Base-by-base conservation (phyloP, 1,284 basidiomycete genomes). In the Porogramme epimiltina region DNA sequence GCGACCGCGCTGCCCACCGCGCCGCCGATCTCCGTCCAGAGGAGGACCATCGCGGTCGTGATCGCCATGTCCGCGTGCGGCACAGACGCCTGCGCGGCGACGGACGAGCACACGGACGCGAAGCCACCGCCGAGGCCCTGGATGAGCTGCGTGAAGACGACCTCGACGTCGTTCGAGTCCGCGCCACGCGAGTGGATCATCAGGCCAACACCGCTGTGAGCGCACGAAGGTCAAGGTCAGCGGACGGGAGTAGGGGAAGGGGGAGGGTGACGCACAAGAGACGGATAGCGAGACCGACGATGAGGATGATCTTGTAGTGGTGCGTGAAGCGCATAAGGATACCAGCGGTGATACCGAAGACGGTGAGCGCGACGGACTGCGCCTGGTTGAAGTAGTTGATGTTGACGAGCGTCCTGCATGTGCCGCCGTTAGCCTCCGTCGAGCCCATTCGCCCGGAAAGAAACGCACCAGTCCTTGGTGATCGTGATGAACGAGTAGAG, bases 41-140 rank as follows among this genome's bases (percentile, higher is more conserved):
- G 78, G 28, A 94, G 74, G 15, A 93, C 83, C 56, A 93, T 76
- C 0, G 93, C 92, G 4, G 89, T 94, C 47, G 88, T 87, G 59
- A 87, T 85, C 0, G 90, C 92, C 19, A 94, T 84, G 60, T 94
- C 90, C 24, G 73, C 68, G 64, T 91, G 91, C 0, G 84, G 74
- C 2, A 93, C 91, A 10, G 83, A 76, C 3, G 89, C 90, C 68
- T 95, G 93, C 0, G 90, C 85, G 34, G 82, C 85, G 50, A 93
- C 87, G 67, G 89, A 88, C 4, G 81, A 75, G 8, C 85, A 73
- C 42, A 86, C 76, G 1, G 86, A 79, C 1, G 90, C 85, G 57
- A 93, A 80, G 20, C 91, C 93, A 23, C 90, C 91, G 13, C 90
- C 91, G 15, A 87, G 71, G 47, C 89, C 89, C 70, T 91, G 89